A percentile compares a stretch with the other conserved stretches of the same genome.
Evolutionary conservation across 306 rosid species (phyloP).

Genomic region (Rubus idaeus): DNA sequence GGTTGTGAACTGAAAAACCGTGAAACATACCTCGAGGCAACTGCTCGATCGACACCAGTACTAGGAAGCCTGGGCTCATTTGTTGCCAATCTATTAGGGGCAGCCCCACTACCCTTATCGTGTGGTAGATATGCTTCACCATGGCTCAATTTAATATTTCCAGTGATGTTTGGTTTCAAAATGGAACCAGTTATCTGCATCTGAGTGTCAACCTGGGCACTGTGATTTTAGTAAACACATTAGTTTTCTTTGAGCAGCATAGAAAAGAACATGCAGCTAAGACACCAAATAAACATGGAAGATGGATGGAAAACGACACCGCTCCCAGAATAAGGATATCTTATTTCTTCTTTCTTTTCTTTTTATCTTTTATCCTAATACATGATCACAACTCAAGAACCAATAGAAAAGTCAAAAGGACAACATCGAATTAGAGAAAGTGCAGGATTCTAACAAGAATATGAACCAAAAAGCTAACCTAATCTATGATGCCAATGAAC

Average conservation of each 20-base stretch:
- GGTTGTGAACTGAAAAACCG: constrained; percentile 71
- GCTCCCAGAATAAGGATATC: background rate
- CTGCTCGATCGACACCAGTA: constrained; percentile 58
- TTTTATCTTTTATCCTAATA: background rate
- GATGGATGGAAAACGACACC: background rate
- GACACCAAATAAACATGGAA: background rate
- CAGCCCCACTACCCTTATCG: constrained; percentile 77
- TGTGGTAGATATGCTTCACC: constrained; percentile 99
- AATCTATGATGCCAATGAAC: background rate
- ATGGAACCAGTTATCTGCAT: constrained; percentile 93
- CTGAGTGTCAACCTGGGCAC: constrained; percentile 96
- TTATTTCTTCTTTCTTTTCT: background rate
- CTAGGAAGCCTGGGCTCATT: constrained; percentile 59
- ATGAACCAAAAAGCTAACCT: constrained; percentile 9
- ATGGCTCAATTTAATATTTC: constrained; percentile 78
- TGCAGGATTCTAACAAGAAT: constrained; percentile 9
- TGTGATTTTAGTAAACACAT: constrained; percentile 32
- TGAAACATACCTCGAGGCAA: constrained; percentile 78
- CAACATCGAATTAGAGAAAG: background rate
- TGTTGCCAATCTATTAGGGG: constrained; percentile 65
- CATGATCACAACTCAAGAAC: constrained; percentile 1
- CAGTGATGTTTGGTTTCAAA: constrained; percentile 85
- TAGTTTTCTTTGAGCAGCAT: constrained; percentile 19
- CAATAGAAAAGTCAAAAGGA: background rate
- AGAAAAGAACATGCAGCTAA: constrained; percentile 11